phyloP scores from a whole-genome alignment of 1,284 basidiomycete genomes.

The Jaminaea rosea region DNA sequence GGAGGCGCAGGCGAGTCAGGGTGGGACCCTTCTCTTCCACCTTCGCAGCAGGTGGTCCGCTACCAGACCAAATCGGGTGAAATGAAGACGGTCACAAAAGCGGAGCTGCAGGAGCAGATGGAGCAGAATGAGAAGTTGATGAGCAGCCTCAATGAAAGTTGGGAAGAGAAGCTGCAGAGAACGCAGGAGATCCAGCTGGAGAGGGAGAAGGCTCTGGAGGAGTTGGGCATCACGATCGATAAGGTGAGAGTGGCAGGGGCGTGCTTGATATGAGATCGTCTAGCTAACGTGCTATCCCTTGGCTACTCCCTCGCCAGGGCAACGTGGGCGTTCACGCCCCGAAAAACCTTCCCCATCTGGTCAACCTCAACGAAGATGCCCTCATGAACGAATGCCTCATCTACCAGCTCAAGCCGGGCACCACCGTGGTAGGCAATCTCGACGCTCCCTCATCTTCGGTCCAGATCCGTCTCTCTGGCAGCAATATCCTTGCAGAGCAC shows the following conservation, averaged over 20 bases:
- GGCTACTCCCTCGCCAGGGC: too few species aligned
- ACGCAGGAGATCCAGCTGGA: conserved; percentile 93
- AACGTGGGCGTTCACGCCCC: conserved; percentile 91
- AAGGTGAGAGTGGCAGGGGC: too few species aligned
- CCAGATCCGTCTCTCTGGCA: conserved; percentile 78
- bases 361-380: conserved; percentile 48
- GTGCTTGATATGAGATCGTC: too few species aligned
- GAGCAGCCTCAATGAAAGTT: conserved; percentile 89
- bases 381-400: conserved; percentile 50
- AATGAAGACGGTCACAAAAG: conserved; percentile 90
- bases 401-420: conserved; percentile 85
- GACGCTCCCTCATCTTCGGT: conserved; percentile 6
- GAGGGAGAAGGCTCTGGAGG: conserved; percentile 90
- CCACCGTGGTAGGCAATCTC: conserved; percentile 56
- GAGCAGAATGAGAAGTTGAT: conserved; percentile 94
- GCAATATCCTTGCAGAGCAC: conserved; percentile 82
- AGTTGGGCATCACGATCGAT: conserved; percentile 92
- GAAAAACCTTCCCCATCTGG: conserved; percentile 57
- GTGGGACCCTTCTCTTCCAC: conserved; percentile 79
- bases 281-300: too few species aligned
- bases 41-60: conserved; percentile 88
- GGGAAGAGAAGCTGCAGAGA: conserved; percentile 88
- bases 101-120: conserved; percentile 91
- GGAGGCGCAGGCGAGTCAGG: conserved; percentile 56
- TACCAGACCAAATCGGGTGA: conserved; percentile 88